These are phyloP conservation scores for Rhodotorula sp. DNA, from an alignment of 1,284 basidiomycete genomes.

Conservation along the genomic window DNA sequence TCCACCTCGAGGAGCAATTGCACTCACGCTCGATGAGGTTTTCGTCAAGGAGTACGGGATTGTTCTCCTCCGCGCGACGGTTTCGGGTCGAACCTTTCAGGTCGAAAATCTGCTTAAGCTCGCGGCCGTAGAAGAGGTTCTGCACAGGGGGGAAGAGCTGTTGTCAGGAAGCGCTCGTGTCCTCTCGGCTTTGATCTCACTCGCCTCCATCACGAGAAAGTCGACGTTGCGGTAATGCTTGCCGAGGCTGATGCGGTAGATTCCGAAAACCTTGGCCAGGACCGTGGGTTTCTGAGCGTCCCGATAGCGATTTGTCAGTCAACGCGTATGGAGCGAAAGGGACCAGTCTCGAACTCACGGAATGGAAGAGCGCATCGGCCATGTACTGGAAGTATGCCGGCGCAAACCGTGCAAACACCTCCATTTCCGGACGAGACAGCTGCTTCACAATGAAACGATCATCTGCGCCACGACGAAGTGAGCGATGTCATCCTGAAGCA, in stretches of 20 bases:
- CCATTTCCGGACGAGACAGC: constrained; percentile 84
- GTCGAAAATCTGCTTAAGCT: constrained; percentile 74
- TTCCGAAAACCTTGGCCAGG: constrained; percentile 95
- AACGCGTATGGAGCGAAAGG: neutral
- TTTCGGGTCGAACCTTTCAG: constrained; percentile 85
- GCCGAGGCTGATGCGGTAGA: constrained; percentile 90
- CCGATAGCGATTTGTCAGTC: neutral
- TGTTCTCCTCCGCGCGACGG: constrained; percentile 83
- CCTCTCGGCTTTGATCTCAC: rapidly evolving
- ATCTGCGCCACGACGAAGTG: constrained; percentile 57
- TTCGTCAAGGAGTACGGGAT: constrained; percentile 90
- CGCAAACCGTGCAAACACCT: constrained; percentile 94
- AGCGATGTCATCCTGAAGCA: neutral
- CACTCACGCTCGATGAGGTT: constrained; percentile 51
- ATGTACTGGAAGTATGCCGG: constrained; percentile 98
- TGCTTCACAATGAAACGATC: constrained; percentile 99
- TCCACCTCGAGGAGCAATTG: constrained; percentile 44
- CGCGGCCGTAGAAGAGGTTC: constrained; percentile 88
- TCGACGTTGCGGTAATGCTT: constrained; percentile 85
- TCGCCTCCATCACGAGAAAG: constrained; percentile 81
- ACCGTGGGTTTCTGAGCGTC: constrained; percentile 75
- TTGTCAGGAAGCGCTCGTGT: too few relatives aligned
- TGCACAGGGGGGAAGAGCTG: neutral
- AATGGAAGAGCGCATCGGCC: constrained; percentile 62
- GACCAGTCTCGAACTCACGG: constrained; percentile 19